Base-by-base conservation (phyloP, 768 basidiomycete genomes). In the Mycena filopes region DNA sequence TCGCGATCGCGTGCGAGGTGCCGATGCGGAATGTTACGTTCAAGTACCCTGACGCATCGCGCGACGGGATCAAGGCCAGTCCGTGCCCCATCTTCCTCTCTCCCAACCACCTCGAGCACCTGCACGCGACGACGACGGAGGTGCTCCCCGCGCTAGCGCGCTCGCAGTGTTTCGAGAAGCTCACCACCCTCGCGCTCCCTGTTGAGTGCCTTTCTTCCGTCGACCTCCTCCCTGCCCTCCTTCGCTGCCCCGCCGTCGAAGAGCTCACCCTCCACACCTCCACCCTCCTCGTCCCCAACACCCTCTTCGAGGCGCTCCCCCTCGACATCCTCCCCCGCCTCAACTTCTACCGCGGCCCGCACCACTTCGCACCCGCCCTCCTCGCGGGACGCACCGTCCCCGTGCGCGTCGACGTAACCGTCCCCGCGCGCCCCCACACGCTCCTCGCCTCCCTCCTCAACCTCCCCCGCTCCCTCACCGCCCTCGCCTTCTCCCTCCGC, bases 51-150 rank as follows among this genome's bases (percentile, higher is more conserved):
- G 51, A 54, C 41, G 45, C 60, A 2, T 73, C 51, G 58, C 66
- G 18, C 49, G n/a, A 10, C 13, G 1, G 15, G 18, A 29, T 10
- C 23, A 36, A 29, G 25, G 41, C 29, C 20, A 55, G 60, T 40
- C 51, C 60, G 15, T 54, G 51, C 42, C 9, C 28, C 6, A 18
- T 62, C 7, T 62, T 74, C 18, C 69, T 80, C 12, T 66, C 69
- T 5, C 70, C 74, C 23, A 60, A 73, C 36, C 71, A 74, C 26
- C 72, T 77, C 31, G 73, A 76, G 5, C 59, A 65, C 42, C 73
- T 76, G 16, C 67, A 71, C n/a, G 74, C 77, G 59, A 80, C 78
- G 3, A 75, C 76, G 23, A 50, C 57, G 12, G 71, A 68, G 26
- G 68, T 79, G 6, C 74, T 77, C 47, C 67, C 71, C n/a, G 41